A percentile compares a stretch with the other conserved stretches of the same genome.
Evolutionary conservation across 192 early-diverging fungal species (phyloP).

Genomic region (Martensiomyces pterosporus): DNA sequence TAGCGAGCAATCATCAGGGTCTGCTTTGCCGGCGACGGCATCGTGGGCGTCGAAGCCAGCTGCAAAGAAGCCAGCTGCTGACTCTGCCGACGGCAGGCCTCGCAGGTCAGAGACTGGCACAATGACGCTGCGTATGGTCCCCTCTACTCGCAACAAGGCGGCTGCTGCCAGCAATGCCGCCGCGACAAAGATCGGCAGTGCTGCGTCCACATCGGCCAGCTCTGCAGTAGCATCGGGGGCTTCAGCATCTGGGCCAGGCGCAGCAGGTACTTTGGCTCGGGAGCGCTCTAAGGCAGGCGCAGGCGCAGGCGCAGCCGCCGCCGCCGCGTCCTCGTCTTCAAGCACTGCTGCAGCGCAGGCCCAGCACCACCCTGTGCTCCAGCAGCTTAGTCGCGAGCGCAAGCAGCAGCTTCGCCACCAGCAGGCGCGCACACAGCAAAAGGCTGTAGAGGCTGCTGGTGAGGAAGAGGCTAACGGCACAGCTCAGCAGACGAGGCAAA

Average conservation of each 20-base stretch:
- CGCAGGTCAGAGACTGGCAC: conserved; percentile 27
- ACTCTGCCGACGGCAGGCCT: conserved; percentile 8
- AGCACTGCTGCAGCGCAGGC: too few relatives aligned
- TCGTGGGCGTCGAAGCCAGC: conserved; percentile 45
- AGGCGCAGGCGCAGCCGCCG: not conserved
- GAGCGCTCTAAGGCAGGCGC: not conserved
- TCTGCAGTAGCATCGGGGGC: not conserved
- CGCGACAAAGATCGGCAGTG: not conserved
- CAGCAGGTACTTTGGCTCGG: not conserved
- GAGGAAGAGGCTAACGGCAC: not conserved
- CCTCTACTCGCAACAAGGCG: conserved; percentile 27
- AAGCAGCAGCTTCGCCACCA: conserved; percentile 42
- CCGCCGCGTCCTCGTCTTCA: not conserved
- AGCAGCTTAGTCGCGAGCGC: conserved; percentile 40
- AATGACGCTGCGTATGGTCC: conserved; percentile 46
- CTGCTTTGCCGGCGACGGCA: conserved; percentile 45
- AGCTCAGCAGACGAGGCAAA: not conserved
- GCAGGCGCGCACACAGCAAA: conserved; percentile 4
- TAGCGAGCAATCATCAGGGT: conserved; percentile 13
- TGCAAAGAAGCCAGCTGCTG: conserved; percentile 27
- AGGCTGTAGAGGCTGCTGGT: not conserved
- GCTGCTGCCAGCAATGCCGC: conserved; percentile 1
- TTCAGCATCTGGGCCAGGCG: not conserved
- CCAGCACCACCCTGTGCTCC: conserved; percentile 32
- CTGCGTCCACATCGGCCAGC: not conserved